These are phyloP conservation scores for Magnolia kwangsiensis DNA, from an alignment of 164 flowering plant species.

Conservation along the genomic window DNA sequence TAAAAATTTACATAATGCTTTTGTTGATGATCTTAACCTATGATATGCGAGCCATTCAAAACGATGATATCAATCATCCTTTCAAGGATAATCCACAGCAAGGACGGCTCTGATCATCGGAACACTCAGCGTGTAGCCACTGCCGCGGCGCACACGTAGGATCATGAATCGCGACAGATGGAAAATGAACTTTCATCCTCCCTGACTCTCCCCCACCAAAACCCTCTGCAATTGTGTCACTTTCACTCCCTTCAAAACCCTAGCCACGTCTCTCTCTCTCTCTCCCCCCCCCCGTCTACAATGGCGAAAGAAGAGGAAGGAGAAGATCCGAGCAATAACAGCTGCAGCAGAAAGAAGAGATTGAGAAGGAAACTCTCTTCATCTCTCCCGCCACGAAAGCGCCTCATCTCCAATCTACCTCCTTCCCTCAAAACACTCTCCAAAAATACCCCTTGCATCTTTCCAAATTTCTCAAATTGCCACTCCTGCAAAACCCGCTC, in stretches of 20 bases:
- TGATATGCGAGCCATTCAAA: too few species aligned
- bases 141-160: too few species aligned
- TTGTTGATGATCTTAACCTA: too few species aligned
- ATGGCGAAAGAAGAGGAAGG: constrained; percentile 16
- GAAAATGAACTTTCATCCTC: too few species aligned
- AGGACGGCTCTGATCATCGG: too few species aligned
- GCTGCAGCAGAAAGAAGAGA: background rate
- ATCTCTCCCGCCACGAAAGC: constrained; percentile 20
- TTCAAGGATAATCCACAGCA: too few species aligned
- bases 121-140: too few species aligned
- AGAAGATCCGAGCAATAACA: background rate
- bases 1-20: too few species aligned
- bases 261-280: background rate
- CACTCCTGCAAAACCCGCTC: constrained; percentile 44
- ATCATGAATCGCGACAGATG: too few species aligned
- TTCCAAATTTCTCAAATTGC: constrained; percentile 56
- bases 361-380: constrained; percentile 1
- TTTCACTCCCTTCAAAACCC: constrained; percentile 2
- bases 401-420: constrained; percentile 7
- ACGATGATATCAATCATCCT: too few species aligned
- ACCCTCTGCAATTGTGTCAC: background rate
- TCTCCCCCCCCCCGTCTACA: background rate
- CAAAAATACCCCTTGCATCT: constrained; percentile 23
- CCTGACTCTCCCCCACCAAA: background rate
- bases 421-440: constrained; percentile 14